A percentile compares a stretch with the other conserved stretches of the same genome.
Conservation (phyloP, 495 filamentous ascomycete species). For the Rusavskia elegans region DNA sequence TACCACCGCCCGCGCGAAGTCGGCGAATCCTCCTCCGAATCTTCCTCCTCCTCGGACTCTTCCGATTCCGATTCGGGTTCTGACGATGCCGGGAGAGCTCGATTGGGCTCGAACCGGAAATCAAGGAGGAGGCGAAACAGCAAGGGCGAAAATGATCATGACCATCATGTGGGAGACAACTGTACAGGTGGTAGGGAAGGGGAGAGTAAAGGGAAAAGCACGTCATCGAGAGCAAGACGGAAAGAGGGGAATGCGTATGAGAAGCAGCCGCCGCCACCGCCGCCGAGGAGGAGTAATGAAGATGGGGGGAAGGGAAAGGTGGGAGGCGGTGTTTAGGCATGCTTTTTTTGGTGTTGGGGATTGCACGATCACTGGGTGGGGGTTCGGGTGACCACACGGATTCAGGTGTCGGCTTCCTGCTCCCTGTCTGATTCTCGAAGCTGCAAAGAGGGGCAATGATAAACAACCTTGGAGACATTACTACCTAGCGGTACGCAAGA, state of each 20-base stretch:
- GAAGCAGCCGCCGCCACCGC: conserved; percentile 65
- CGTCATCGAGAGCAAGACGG: conserved; percentile 26
- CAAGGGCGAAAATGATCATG: background rate
- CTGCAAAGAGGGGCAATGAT: too few relatives aligned
- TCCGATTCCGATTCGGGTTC: conserved; percentile 29
- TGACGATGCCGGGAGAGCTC: conserved; percentile 25
- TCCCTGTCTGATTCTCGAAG: too few relatives aligned
- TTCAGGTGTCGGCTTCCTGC: too few relatives aligned
- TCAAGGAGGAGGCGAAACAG: background rate
- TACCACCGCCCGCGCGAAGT: conserved; percentile 75
- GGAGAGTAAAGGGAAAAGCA: conserved; percentile 14
- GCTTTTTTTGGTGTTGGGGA: too few relatives aligned
- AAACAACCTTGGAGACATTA: too few relatives aligned
- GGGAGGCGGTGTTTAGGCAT: too few relatives aligned
- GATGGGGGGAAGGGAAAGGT: background rate
- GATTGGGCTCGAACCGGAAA: background rate
- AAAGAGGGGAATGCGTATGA: conserved; percentile 88
- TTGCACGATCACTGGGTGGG: too few relatives aligned
- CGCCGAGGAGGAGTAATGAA: conserved; percentile 7
- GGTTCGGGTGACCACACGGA: too few relatives aligned
- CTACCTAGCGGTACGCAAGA: too few relatives aligned
- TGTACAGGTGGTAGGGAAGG: conserved; percentile 19
- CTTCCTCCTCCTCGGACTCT: conserved; percentile 46
- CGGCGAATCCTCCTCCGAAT: conserved; percentile 72
- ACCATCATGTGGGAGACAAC: conserved; percentile 15